phyloP scores from a whole-genome alignment of 768 basidiomycete species.

The Dentipellis sp. region DNA sequence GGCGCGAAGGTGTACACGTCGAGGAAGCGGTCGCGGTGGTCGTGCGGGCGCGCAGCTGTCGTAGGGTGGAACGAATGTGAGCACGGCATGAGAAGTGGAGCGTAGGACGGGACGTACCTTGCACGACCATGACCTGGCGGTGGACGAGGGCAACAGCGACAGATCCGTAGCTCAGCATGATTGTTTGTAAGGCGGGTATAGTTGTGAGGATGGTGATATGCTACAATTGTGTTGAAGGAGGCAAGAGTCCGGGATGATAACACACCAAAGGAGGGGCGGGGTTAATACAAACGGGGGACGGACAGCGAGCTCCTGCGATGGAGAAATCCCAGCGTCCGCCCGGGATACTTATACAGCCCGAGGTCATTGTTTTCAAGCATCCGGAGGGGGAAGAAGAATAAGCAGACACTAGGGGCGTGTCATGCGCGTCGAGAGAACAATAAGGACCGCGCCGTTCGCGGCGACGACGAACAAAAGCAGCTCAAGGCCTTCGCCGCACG shows the following conservation, averaged over 20 bases:
- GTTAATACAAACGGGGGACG: neutral
- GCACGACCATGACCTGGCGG: constrained; percentile 58
- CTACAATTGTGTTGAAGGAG: no score
- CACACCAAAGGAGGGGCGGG: neutral
- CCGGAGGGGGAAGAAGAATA: neutral
- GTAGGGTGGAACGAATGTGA: neutral
- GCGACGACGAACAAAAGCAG: no score
- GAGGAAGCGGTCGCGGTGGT: constrained; percentile 44
- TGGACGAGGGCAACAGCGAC: constrained; percentile 64
- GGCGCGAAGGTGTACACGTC: constrained; percentile 60
- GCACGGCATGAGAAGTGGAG: neutral
- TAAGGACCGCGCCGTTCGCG: no score
- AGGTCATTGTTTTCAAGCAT: neutral
- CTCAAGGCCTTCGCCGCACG: no score
- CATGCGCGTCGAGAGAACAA: no score
- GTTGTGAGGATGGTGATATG: neutral
- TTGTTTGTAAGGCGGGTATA: neutral
- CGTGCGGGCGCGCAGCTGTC: constrained; percentile 51
- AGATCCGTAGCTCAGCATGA: constrained; percentile 32
- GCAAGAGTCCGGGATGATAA: neutral
- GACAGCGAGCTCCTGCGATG: neutral
- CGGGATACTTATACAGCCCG: neutral
- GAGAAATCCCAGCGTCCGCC: neutral
- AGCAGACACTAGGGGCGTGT: neutral
- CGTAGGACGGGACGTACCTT: constrained; percentile 34